Percentiles rank a stretch among this genome's conserved stretches.
Evolutionary conservation across 2,329 filamentous ascomycete genomes (phyloP).

Genomic region (Colletotrichum noveboracense): DNA sequence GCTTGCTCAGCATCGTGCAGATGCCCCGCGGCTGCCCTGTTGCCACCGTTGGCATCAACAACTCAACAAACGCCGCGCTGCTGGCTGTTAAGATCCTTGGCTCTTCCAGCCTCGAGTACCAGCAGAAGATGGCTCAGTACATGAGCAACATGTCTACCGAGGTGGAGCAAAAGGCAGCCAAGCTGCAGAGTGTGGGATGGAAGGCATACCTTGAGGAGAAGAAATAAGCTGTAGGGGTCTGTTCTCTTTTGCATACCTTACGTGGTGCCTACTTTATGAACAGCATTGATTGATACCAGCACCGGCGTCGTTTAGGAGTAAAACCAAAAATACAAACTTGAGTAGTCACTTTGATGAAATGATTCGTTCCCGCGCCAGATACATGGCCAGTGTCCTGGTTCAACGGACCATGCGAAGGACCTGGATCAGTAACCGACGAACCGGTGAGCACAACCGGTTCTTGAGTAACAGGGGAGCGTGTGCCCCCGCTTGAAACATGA

Average conservation of each 20-base stretch:
- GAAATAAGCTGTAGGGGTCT: constrained; percentile 24
- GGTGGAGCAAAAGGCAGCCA: constrained; percentile 67
- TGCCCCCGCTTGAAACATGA: not conserved
- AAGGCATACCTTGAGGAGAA: constrained; percentile 55
- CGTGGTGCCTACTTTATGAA: not conserved
- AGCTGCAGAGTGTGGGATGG: constrained; percentile 61
- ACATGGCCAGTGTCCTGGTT: not conserved
- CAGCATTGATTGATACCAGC: constrained; percentile 20
- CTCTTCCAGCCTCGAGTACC: constrained; percentile 58
- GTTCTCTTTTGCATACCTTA: not conserved
- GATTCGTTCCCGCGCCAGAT: not conserved
- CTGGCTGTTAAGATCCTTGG: constrained; percentile 74
- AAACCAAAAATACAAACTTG: not conserved
- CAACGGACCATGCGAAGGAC: not conserved
- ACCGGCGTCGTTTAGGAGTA: constrained; percentile 1
- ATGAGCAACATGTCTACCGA: constrained; percentile 66
- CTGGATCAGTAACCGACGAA: not conserved
- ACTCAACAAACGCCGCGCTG: constrained; percentile 77
- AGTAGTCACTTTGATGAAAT: not conserved
- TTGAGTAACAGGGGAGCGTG: not conserved
- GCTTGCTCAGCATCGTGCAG: constrained; percentile 75
- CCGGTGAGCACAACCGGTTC: not conserved
- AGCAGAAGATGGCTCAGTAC: constrained; percentile 64
- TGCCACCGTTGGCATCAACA: constrained; percentile 81
- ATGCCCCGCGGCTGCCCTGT: constrained; percentile 79